Base-by-base conservation (phyloP, 495 filamentous ascomycete genomes). In the Penicillium nucicola region DNA sequence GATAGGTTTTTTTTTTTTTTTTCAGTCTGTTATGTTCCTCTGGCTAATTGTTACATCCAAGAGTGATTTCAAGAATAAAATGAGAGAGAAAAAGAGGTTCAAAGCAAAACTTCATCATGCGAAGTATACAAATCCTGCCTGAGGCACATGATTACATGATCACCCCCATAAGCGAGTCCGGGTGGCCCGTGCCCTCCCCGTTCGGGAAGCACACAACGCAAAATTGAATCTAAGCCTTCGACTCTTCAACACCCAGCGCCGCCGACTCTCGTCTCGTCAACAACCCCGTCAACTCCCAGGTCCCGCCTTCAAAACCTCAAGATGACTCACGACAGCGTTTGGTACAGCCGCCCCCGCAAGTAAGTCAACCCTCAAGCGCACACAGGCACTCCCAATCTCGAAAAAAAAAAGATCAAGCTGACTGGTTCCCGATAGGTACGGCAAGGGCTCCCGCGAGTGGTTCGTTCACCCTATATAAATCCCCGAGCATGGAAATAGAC, bases 241-340 rank as follows among this genome's bases (percentile, higher is more conserved):
- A 40, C 60, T 64, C 64, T 61, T 65, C 64, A 70, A 70, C 70
- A 57, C 59, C 64, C 61, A 65, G 61, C 70, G 70, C 58, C 61
- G 60, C 66, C 70, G 63, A 68, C 70, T 61, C 59, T 61, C 62
- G 61, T 58, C 55, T 59, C 66, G 58, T 49, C 62, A 55, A 55
- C 63, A 64, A 64, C 62, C 67, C 68, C 67, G 64, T 68, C 62
- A 65, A 67, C 61, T 56, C 57, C 61, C 59, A 61, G 59, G 58
- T 60, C 65, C 65, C 58, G 54, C 56, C 64, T 66, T 60, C 64
- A 62, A 64, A 60, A 52, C 62, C 61, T 67, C 72, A 82, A 89
- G 67, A 96, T 96, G 92, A 92, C 92, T 84, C 91, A 98, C 90
- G 93, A 97, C 81, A 89, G 86, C 61, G 91, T 98, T 78, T 98